Conservation (phyloP, 257 asterid species). For the Ehretia macrophylla region DNA sequence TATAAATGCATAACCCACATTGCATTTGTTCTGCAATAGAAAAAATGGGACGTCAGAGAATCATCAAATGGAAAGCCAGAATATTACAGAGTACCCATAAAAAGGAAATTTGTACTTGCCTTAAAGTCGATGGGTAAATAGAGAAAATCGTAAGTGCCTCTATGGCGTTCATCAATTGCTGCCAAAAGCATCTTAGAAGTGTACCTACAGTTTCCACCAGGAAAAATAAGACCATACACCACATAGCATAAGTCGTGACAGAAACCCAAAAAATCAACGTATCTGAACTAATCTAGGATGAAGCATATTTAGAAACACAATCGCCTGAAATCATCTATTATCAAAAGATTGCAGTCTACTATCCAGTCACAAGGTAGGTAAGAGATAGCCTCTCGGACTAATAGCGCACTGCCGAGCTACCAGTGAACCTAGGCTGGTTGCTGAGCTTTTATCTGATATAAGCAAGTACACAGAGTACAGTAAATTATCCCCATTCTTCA, state of each 20-base stretch:
- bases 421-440: too few relatives aligned
- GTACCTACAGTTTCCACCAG: conserved; percentile 44
- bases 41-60: conserved; percentile 8
- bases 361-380: too few relatives aligned
- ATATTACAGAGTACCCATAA: background rate
- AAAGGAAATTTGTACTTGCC: conserved; percentile 45
- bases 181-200: conserved; percentile 98
- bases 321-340: too few relatives aligned
- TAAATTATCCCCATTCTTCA: too few relatives aligned
- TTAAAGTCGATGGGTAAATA: conserved; percentile 95
- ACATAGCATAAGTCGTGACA: background rate
- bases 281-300: background rate
- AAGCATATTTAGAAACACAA: too few relatives aligned
- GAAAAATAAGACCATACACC: background rate
- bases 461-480: too few relatives aligned
- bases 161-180: conserved; percentile 94
- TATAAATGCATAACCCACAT: conserved; percentile 97
- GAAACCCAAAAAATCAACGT: background rate
- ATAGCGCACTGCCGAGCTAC: too few relatives aligned
- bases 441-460: too few relatives aligned
- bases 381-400: too few relatives aligned
- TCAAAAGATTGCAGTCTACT: too few relatives aligned
- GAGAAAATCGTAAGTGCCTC: conserved; percentile 92
- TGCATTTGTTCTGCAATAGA: conserved; percentile 92
- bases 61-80: background rate